Conservation (phyloP, 192 early-diverging fungal species). For the Globomyces pollinis-pini region DNA sequence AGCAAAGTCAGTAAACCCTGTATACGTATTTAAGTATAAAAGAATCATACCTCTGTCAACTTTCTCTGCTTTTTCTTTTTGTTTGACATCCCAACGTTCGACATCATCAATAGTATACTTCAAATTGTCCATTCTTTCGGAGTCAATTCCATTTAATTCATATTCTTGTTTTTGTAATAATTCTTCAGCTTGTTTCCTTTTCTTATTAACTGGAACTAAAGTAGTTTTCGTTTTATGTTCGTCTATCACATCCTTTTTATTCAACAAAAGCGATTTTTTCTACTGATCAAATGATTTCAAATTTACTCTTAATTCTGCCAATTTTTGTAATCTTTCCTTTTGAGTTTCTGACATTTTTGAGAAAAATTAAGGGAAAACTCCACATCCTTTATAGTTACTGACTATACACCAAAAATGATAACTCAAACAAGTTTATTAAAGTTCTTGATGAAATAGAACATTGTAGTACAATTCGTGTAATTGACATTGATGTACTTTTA, state of each 20-base stretch:
- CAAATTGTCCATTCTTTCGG: constrained; percentile 74
- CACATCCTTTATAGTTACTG: too few species aligned
- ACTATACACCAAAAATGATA: too few species aligned
- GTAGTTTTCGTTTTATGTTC: background rate
- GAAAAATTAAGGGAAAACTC: too few species aligned
- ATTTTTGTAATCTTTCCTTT: constrained; percentile 5
- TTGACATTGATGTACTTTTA: too few species aligned
- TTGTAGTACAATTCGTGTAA: too few species aligned
- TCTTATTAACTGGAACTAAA: background rate
- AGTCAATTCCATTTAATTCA: constrained; percentile 58
- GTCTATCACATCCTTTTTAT: background rate
- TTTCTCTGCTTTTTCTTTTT: constrained; percentile 55
- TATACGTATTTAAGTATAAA: constrained; percentile 12
- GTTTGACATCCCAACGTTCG: constrained; percentile 75
- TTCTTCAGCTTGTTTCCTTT: background rate
- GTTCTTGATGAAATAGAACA: too few species aligned
- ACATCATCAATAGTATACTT: constrained; percentile 81
- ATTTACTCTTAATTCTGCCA: background rate
- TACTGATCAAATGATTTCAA: too few species aligned
- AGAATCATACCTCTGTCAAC: too few species aligned
- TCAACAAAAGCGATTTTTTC: background rate
- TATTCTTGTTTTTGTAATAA: background rate
- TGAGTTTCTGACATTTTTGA: background rate
- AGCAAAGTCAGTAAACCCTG: constrained; percentile 77
- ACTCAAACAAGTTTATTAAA: too few species aligned